Evolutionary conservation across 1,139 yeast genomes (phyloP).

Genomic region (Barnettozyma hawaiiensis): DNA sequence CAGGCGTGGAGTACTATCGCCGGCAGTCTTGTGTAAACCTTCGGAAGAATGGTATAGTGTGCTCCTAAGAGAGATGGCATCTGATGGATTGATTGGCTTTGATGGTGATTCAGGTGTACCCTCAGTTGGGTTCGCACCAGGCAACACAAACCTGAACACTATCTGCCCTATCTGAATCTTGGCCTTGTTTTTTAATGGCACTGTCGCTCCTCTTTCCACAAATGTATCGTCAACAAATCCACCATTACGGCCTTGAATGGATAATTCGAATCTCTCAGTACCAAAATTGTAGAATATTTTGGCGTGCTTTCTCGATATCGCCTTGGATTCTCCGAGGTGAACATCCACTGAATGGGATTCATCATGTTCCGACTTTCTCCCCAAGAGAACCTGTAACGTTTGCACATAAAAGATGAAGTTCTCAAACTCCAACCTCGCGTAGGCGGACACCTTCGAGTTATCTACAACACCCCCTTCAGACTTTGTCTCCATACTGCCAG

Average conservation of each 20-base stretch:
- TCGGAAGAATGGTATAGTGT: constrained; percentile 20
- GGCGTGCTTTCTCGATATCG: constrained; percentile 89
- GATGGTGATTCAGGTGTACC: constrained; percentile 18
- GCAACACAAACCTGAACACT: constrained; percentile 79
- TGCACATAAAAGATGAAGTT: constrained; percentile 92
- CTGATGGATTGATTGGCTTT: constrained; percentile 26
- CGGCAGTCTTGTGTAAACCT: constrained; percentile 10
- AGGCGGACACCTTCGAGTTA: constrained; percentile 70
- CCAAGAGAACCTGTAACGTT: constrained; percentile 87
- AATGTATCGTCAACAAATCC: constrained; percentile 90
- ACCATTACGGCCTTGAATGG: constrained; percentile 90
- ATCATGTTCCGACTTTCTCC: constrained; percentile 79
- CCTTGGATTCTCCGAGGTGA: constrained; percentile 84
- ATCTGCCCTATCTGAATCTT: constrained; percentile 92
- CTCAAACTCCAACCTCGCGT: constrained; percentile 90
- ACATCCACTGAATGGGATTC: constrained; percentile 71
- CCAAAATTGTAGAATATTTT: constrained; percentile 94
- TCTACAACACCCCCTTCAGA: constrained; percentile 19
- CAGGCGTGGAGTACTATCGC: constrained; percentile 17
- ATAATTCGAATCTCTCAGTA: constrained; percentile 83
- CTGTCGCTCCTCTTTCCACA: constrained; percentile 84
- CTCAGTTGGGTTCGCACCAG: constrained; percentile 34
- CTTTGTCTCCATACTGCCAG: background rate
- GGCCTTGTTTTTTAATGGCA: constrained; percentile 74
- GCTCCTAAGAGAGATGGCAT: constrained; percentile 24